Conservation (phyloP, 495 filamentous ascomycete genomes). For the Tuber brumale region DNA sequence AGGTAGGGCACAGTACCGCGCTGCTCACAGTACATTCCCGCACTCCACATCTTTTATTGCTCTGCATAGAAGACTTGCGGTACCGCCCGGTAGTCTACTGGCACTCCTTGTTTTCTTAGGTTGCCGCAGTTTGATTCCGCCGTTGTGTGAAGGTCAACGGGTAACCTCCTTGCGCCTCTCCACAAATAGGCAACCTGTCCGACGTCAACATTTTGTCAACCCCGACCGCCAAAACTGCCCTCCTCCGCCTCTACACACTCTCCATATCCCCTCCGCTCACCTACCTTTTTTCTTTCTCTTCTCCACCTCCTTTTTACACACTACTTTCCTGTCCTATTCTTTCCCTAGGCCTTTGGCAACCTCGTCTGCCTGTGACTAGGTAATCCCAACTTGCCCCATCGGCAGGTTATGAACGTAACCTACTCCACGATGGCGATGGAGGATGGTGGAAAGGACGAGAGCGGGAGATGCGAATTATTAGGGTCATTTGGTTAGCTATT, state of each 20-base stretch:
- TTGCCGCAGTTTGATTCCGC: neutral
- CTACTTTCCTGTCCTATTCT: constrained; percentile 4
- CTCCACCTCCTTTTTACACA: neutral
- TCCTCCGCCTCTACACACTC: neutral
- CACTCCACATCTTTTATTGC: neutral
- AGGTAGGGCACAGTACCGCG: neutral
- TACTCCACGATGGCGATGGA: constrained; percentile 26
- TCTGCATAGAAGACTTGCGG: neutral
- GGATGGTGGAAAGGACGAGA: constrained; percentile 27
- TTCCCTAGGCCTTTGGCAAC: neutral
- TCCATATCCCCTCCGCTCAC: neutral
- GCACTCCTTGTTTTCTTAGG: neutral
- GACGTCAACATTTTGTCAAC: neutral
- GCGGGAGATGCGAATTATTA: constrained; percentile 37
- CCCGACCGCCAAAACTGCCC: neutral
- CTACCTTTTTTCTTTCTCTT: neutral
- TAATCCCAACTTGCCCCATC: constrained; percentile 8
- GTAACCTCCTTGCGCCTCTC: constrained; percentile 20
- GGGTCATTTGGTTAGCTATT: constrained; percentile 38
- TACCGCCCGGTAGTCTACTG: too few relatives aligned
- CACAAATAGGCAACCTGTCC: constrained; percentile 6
- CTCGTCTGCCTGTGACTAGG: constrained; percentile 7
- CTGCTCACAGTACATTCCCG: neutral
- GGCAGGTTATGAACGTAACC: constrained; percentile 32
- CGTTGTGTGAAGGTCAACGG: constrained; percentile 1